Conservation (phyloP, 73 alveolate species). For the Paramecium sexaurelia region DNA sequence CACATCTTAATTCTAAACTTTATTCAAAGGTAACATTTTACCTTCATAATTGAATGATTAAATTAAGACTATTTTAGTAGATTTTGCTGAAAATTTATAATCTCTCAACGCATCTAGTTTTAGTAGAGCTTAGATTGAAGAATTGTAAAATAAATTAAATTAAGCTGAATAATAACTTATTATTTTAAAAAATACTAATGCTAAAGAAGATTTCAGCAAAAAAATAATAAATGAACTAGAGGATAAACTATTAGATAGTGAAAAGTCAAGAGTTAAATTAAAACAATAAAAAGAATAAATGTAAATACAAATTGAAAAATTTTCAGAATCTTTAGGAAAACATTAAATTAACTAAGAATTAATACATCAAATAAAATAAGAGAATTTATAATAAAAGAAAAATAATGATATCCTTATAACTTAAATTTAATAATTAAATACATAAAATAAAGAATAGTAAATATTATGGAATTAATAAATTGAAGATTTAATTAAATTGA, state of each 20-base stretch:
- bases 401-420: neutral
- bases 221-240: neutral
- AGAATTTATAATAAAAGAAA: neutral
- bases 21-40: neutral
- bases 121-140: slow-evolving; percentile 19
- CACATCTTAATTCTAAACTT: neutral
- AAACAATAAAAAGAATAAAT: neutral
- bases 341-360: neutral
- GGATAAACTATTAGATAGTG: neutral
- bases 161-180: neutral
- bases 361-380: neutral
- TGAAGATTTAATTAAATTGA: neutral
- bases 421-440: neutral
- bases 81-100: slow-evolving; percentile 37
- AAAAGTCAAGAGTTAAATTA: neutral
- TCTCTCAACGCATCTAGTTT: neutral
- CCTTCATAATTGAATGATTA: slow-evolving; percentile 3
- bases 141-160: neutral
- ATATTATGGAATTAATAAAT: slow-evolving; percentile 21
- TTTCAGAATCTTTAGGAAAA: neutral
- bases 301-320: slow-evolving; percentile 14
- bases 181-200: neutral
- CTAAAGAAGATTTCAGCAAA: slow-evolving; percentile 29
- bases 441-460: neutral
- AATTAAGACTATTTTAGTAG: neutral